A percentile compares a stretch with the other conserved stretches of the same genome.
These are phyloP conservation scores for Phytophthora palmivora DNA, from an alignment of 352 stramenopile species.

Conservation along the genomic window DNA sequence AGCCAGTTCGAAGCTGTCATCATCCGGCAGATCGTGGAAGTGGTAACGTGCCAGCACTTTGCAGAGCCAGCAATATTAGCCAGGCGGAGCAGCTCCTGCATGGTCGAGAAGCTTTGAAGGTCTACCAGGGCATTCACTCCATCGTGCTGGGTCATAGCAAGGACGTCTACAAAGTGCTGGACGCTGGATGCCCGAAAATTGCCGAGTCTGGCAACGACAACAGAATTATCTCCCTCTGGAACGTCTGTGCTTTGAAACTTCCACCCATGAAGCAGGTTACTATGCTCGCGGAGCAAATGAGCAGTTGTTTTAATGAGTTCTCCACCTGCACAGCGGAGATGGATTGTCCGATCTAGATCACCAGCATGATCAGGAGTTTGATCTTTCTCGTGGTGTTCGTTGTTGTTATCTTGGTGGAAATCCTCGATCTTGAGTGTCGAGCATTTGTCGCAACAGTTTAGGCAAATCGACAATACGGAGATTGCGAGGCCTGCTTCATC, in stretches of 20 bases:
- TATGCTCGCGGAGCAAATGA: slow-evolving; percentile 21
- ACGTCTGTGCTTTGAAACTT: slow-evolving; percentile 3
- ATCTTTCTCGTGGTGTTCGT: slow-evolving; percentile 13
- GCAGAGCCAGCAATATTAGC: slow-evolving; percentile 22
- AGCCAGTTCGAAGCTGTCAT: slow-evolving; percentile 42
- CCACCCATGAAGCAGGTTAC: slow-evolving; percentile 25
- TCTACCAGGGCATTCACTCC: slow-evolving; percentile 15
- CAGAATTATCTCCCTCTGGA: slow-evolving; percentile 1
- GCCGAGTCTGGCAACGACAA: slow-evolving; percentile 1
- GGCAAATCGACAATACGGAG: slow-evolving; percentile 30
- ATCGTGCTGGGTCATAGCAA: slow-evolving; percentile 24
- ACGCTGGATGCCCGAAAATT: slow-evolving; percentile 14
- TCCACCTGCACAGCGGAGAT: slow-evolving; percentile 26
- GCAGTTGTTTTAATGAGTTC: slow-evolving; percentile 13
- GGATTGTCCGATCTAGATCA: slow-evolving; percentile 15
- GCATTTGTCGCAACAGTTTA: slow-evolving; percentile 41
- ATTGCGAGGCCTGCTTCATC: slow-evolving; percentile 26
- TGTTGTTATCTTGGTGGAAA: slow-evolving; percentile 6
- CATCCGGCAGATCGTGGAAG: slow-evolving; percentile 35
- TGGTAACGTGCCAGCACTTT: slow-evolving; percentile 49
- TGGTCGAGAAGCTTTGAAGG: slow-evolving; percentile 12
- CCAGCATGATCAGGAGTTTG: neutral
- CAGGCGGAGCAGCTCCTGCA: slow-evolving; percentile 36
- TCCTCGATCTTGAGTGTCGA: slow-evolving; percentile 52
- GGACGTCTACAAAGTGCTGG: slow-evolving; percentile 19